Evolutionary conservation across 2,329 filamentous ascomycete genomes (phyloP), one percentile per base, ranked within the genome.

Genomic region (Didymella arachidicola): DNA sequence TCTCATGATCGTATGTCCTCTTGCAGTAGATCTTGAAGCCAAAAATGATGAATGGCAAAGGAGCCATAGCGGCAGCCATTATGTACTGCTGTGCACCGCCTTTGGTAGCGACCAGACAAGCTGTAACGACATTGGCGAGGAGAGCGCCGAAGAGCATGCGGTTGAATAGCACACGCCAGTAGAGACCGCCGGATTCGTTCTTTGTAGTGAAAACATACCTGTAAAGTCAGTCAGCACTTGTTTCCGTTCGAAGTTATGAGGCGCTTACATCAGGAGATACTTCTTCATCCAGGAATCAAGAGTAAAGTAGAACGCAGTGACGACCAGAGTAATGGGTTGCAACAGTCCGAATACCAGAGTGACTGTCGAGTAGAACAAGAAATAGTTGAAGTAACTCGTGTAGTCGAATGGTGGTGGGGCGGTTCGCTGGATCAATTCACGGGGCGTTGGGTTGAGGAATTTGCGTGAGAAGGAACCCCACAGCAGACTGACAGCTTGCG

Each of bases 311-410:
- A 97, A 79, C 1, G 93, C 93, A 0, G 91, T 92, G 38, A 96
- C 90, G 0, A 91, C 88, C 7, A 99, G 83, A 1, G 95, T 90
- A 25, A 98, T 83, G 0, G 95, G 95, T 77, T 98, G 95, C 51
- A 98, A 83, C 1, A 88, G 87, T 2, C 89, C 88, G 72, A 95
- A 97, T 69, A 89, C 92, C 16, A 99, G 82, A 0, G 92, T 90
- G 30, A 98, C 91, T 0, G 94, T 97, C 25, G 90, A 84, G 79
- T 98, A 99, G 79, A 92, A 99, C 29, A 98, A 82, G 78, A 97
- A 97, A 77, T 96, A 98, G 77, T 97, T 98, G 84, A 97, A 99
- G 79, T 98, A 98, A 68, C 87, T 92, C 58, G 95, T 92, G 72
- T 97, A 98, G 67, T 98, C 93, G 75, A 99, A 97, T 0, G 91